Evolutionary conservation across 306 rosid genomes (phyloP), one percentile per base, ranked within the genome.

Genomic region (Pyrus bretschneideri): DNA sequence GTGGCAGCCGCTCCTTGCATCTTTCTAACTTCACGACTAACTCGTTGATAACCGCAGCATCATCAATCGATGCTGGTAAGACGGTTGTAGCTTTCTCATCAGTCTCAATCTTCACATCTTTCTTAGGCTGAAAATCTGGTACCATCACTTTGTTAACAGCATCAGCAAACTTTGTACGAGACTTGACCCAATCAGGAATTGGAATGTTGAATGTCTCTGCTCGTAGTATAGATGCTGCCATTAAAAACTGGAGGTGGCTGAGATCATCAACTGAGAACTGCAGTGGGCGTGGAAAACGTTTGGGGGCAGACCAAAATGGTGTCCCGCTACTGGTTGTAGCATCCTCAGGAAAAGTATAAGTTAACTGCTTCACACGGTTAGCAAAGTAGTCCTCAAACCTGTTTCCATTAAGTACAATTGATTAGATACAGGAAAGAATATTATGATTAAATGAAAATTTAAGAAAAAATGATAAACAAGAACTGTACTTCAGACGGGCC

Each of bases 291-390:
- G 81, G 81, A 46, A 77, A 77, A 29, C 81, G 81, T 63, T 77
- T 77, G 21, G 81, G 81, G 44, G 81, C 81, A 35, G 81, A 77
- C 81, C 81, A 77, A 59, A 77, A 77, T 70, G 75, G 81, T 17
- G 76, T 35, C 60, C 81, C 81, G 11, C 69, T 77, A 70, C 81
- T 77, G 62, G 81, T 77, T 70, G 61, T 70, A 60, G 81, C 81
- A 60, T 77, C 75, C 70, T 77, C 81, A 22, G 81, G 81, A 60
- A 77, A 77, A 29, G 81, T 77, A 70, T 70, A 77, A 4, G 75
- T 69, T 51, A 77, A 30, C 38, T 77, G 81, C 81, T 77, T 77
- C 76, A 77, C 70, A 30, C 81, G 81, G 70, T 77, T 38, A 45
- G n/a, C 30, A 22, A 69, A 77, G 70, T 77, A 77, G 68, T 77